Evolutionary conservation across 176 grass and related monocot species (phyloP).

Genomic region (Carex scoparia): DNA sequence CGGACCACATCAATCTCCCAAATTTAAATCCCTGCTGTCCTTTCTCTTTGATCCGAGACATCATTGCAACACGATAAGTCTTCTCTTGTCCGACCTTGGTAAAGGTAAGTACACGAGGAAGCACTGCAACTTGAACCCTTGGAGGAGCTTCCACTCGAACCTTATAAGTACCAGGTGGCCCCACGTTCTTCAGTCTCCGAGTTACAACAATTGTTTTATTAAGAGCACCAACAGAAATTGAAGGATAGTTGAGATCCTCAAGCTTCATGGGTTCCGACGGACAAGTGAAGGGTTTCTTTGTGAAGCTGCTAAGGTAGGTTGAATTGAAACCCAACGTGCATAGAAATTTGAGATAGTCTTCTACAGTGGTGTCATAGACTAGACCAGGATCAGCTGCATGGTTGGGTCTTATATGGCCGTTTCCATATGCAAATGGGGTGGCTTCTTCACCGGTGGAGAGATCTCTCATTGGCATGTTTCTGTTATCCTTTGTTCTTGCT

Average conservation of each 20-base stretch:
- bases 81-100: constrained; percentile 46
- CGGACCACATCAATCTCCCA: constrained; percentile 58
- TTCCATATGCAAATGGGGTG: constrained; percentile 55
- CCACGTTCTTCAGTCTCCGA: constrained; percentile 62
- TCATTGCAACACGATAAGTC: constrained; percentile 40
- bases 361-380: constrained; percentile 42
- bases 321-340: constrained; percentile 52
- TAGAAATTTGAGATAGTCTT: constrained; percentile 61
- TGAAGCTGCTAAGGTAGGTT: background rate
- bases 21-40: constrained; percentile 41
- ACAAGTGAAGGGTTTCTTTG: constrained; percentile 33
- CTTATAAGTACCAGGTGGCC: constrained; percentile 34
- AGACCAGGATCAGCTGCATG: constrained; percentile 63
- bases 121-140: constrained; percentile 35
- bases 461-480: constrained; percentile 39
- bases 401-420: constrained; percentile 63
- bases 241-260: constrained; percentile 91
- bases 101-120: constrained; percentile 43
- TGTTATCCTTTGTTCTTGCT: constrained; percentile 70
- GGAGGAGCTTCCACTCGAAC: constrained; percentile 33
- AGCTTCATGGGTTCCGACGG: constrained; percentile 20
- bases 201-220: constrained; percentile 33
- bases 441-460: constrained; percentile 9
- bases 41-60: constrained; percentile 22
- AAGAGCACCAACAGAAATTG: constrained; percentile 44